Conservation (phyloP, 305 asterid genomes). For the Fraxinus sp. region DNA sequence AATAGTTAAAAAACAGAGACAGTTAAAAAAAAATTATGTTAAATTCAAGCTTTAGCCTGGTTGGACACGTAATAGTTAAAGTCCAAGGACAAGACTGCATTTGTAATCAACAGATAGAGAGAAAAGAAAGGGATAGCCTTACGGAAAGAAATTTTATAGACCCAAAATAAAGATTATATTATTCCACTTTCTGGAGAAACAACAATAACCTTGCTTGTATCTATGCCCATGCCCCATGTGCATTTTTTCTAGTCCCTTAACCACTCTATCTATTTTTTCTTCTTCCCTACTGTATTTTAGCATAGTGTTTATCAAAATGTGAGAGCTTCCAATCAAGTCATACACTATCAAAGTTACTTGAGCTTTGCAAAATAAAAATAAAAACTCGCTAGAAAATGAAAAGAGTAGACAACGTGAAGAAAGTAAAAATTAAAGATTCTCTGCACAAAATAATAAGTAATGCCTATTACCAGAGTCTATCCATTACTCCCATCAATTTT, state of each 20-base stretch:
- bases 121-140: neutral
- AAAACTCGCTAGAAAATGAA: neutral
- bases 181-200: neutral
- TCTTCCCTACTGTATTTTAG: neutral
- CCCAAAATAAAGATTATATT: neutral
- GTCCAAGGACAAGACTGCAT: neutral
- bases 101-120: neutral
- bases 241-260: neutral
- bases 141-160: neutral
- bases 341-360: neutral
- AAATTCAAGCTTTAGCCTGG: neutral
- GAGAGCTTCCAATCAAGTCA: neutral
- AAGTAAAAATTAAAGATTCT: neutral
- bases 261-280: neutral
- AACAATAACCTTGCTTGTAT: neutral
- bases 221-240: neutral
- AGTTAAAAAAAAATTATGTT: neutral
- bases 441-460: neutral
- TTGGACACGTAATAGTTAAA: neutral
- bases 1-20: neutral
- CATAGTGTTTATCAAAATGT: neutral
- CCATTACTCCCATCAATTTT: neutral
- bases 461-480: neutral
- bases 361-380: neutral
- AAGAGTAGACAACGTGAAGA: neutral